Conservation (phyloP, 1,284 basidiomycete genomes). For the Boletus mariae region DNA sequence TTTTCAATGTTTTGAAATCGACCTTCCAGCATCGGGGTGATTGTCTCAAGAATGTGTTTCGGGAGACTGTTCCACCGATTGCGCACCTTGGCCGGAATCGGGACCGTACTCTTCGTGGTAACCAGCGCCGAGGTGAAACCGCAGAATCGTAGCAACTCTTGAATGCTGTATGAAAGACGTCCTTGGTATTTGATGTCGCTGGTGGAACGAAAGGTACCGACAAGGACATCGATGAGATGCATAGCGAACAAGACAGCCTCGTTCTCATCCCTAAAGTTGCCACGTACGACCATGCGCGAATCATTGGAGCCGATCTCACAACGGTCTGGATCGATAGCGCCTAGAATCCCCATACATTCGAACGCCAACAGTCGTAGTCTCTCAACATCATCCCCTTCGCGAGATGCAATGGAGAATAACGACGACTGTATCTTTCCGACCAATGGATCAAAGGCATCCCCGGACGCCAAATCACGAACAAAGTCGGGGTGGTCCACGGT, state of each 20-base stretch:
- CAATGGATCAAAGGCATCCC: slow-evolving; percentile 82
- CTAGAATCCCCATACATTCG: slow-evolving; percentile 91
- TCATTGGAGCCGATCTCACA: slow-evolving; percentile 68
- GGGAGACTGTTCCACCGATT: slow-evolving; percentile 78
- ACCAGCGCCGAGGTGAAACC: slow-evolving; percentile 78
- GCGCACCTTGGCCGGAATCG: slow-evolving; percentile 63
- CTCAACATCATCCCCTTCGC: slow-evolving; percentile 77
- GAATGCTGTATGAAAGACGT: slow-evolving; percentile 88
- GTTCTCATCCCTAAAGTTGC: slow-evolving; percentile 80
- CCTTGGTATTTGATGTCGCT: slow-evolving; percentile 93
- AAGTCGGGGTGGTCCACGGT: slow-evolving; percentile 49
- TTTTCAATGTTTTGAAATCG: slow-evolving; percentile 55
- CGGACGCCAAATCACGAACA: slow-evolving; percentile 63
- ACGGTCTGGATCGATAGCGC: slow-evolving; percentile 95
- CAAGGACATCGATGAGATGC: slow-evolving; percentile 87
- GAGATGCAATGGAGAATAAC: slow-evolving; percentile 69
- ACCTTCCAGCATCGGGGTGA: slow-evolving; percentile 83
- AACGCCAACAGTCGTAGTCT: slow-evolving; percentile 69
- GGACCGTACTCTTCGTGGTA: slow-evolving; percentile 39
- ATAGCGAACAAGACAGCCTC: slow-evolving; percentile 83
- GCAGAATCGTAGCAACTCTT: slow-evolving; percentile 88
- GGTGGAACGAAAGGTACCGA: slow-evolving; percentile 90
- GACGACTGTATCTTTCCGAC: slow-evolving; percentile 70
- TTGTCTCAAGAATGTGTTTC: slow-evolving; percentile 83
- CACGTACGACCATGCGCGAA: slow-evolving; percentile 68